A percentile compares a stretch with the other conserved stretches of the same genome.
Evolutionary conservation across 345 rosid genomes (phyloP).

Genomic region (Corchorus olitorius): DNA sequence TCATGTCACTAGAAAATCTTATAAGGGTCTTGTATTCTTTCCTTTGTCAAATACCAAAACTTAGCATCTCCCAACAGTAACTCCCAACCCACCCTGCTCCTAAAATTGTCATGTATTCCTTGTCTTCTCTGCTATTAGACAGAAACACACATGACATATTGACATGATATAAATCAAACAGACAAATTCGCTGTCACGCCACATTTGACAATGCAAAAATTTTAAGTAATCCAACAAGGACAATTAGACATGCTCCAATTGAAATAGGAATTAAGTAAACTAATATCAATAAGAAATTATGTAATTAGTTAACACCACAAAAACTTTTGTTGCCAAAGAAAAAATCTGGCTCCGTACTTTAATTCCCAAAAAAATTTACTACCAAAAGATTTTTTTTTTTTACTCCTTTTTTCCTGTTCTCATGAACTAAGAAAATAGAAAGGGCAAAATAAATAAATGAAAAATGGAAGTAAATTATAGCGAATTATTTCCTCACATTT

Average conservation of each 20-base stretch:
- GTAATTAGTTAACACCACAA: not conserved
- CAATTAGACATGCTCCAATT: constrained; percentile 8
- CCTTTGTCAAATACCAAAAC: constrained; percentile 27
- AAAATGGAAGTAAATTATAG: not conserved
- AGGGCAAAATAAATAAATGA: not conserved
- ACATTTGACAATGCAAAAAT: constrained; percentile 5
- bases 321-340: not conserved
- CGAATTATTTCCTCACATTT: constrained; percentile 54
- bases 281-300: not conserved
- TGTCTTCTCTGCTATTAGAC: constrained; percentile 14
- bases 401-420: constrained; percentile 9
- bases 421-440: constrained; percentile 20
- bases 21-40: constrained; percentile 15
- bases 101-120: constrained; percentile 4
- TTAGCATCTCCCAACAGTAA: constrained; percentile 31
- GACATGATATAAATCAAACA: constrained; percentile 12
- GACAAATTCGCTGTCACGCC: constrained; percentile 4
- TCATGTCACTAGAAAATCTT: constrained; percentile 1
- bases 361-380: not conserved
- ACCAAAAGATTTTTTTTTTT: too few relatives aligned
- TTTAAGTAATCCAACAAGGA: not conserved
- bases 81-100: constrained; percentile 12
- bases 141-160: constrained; percentile 17
- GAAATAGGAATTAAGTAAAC: too few relatives aligned
- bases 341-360: not conserved